Percentiles rank a stretch among this genome's conserved stretches.
Evolutionary conservation across 1,284 basidiomycete species (phyloP).

Genomic region (Takashimella koratensis): DNA sequence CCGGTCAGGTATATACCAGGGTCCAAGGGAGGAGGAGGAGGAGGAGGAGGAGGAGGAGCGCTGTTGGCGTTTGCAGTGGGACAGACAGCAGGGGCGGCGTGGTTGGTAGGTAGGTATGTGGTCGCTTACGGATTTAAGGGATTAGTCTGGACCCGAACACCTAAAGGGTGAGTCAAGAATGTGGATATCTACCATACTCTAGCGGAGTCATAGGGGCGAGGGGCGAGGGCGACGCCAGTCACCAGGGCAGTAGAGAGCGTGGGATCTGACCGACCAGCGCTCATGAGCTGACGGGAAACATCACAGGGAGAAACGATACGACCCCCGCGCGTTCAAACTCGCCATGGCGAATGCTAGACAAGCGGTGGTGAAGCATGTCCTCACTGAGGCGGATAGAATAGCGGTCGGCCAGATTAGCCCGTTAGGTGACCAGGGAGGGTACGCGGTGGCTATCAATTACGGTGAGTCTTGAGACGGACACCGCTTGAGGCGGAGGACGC

Average conservation of each 20-base stretch:
- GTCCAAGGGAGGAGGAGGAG: not conserved
- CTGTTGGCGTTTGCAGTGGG: slow-evolving; percentile 78
- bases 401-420: slow-evolving; percentile 77
- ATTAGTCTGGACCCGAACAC: slow-evolving; percentile 10
- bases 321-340: slow-evolving; percentile 19
- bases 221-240: too few relatives aligned
- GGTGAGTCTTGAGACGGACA: slow-evolving; percentile 65
- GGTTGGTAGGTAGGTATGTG: slow-evolving; percentile 46
- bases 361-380: slow-evolving; percentile 77
- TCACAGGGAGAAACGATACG: slow-evolving; percentile 16
- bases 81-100: slow-evolving; percentile 66
- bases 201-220: too few relatives aligned
- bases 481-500: too few relatives aligned
- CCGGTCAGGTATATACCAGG: not conserved
- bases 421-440: slow-evolving; percentile 82
- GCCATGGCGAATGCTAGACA: slow-evolving; percentile 61
- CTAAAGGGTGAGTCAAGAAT: slow-evolving; percentile 8
- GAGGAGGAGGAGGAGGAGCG: slow-evolving; percentile 50
- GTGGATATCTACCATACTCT: too few relatives aligned
- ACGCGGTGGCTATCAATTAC: slow-evolving; percentile 90
- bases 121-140: slow-evolving; percentile 23
- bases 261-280: too few relatives aligned
- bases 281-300: too few relatives aligned
- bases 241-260: too few relatives aligned
- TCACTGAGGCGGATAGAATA: slow-evolving; percentile 94